Percentiles rank a stretch among this genome's conserved stretches.
These are phyloP conservation scores for Pythium rishiriense DNA, from an alignment of 352 stramenopile species.

Conservation along the genomic window DNA sequence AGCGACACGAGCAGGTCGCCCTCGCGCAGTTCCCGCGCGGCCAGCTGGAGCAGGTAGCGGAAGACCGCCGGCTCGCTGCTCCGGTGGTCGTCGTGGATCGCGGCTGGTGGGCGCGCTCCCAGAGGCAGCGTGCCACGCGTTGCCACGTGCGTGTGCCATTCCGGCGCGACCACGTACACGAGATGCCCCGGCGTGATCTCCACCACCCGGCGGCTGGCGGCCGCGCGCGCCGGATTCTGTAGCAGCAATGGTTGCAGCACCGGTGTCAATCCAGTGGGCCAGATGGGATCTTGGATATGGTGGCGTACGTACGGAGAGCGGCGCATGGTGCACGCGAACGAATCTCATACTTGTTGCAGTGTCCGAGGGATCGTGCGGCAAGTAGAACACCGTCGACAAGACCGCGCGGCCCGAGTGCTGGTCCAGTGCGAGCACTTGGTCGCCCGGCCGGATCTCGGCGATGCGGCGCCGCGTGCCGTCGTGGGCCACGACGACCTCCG, in stretches of 20 bases:
- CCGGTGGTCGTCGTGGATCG: background rate
- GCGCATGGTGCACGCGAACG: slow-evolving; percentile 23
- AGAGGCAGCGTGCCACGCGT: background rate
- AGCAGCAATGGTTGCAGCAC: background rate
- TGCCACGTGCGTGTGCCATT: slow-evolving; percentile 3
- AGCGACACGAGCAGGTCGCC: slow-evolving; percentile 52
- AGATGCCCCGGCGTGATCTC: slow-evolving; percentile 26
- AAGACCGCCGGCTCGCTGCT: background rate
- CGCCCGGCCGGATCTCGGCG: slow-evolving; percentile 40
- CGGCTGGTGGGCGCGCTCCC: background rate
- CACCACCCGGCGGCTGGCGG: slow-evolving; percentile 7
- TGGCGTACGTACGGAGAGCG: background rate
- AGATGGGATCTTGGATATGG: background rate
- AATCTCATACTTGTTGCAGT: slow-evolving; percentile 1
- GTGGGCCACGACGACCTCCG: slow-evolving; percentile 34
- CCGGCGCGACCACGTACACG: slow-evolving; percentile 19
- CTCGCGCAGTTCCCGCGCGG: slow-evolving; percentile 44
- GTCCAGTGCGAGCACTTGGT: slow-evolving; percentile 58
- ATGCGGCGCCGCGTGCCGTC: slow-evolving; percentile 32
- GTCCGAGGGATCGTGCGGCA: slow-evolving; percentile 47
- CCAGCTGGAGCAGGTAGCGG: slow-evolving; percentile 38
- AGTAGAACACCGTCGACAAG: slow-evolving; percentile 66
- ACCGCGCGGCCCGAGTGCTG: slow-evolving; percentile 26
- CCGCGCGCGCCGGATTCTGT: slow-evolving; percentile 13
- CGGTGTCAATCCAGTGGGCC: background rate